Evolutionary conservation across 2,329 filamentous ascomycete genomes (phyloP).

Genomic region (Myrmaecium sp.): DNA sequence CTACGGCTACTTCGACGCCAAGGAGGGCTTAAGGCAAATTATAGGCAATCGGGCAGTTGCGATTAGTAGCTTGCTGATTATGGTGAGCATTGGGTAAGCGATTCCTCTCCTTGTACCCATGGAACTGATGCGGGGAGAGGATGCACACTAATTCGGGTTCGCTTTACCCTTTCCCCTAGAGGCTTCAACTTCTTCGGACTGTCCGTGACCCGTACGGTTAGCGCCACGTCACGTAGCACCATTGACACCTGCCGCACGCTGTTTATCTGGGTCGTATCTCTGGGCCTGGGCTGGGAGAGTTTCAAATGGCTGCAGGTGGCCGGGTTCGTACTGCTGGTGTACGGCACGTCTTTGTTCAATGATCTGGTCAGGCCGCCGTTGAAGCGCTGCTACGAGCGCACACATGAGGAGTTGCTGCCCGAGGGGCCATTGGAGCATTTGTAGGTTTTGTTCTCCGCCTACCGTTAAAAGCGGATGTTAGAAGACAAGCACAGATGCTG

Average conservation of each 20-base stretch:
- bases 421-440: constrained; percentile 71
- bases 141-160: constrained; percentile 4
- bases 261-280: constrained; percentile 93
- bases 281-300: constrained; percentile 86
- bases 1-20: constrained; percentile 79
- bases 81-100: constrained; percentile 88
- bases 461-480: too few species aligned
- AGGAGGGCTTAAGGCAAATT: constrained; percentile 71
- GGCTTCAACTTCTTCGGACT: constrained; percentile 99
- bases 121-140: background rate
- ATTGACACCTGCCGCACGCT: constrained; percentile 96
- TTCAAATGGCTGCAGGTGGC: constrained; percentile 95
- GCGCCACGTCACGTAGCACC: constrained; percentile 81
- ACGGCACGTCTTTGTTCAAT: constrained; percentile 94
- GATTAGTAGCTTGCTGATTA: constrained; percentile 71
- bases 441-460: too few species aligned
- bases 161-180: constrained; percentile 26
- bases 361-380: constrained; percentile 76
- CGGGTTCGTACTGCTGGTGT: constrained; percentile 80
- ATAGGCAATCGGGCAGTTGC: constrained; percentile 53
- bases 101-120: constrained; percentile 1
- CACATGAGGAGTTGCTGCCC: constrained; percentile 49
- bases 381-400: constrained; percentile 41
- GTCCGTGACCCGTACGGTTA: constrained; percentile 76
- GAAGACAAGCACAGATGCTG: too few species aligned